Percentiles rank a stretch among this genome's conserved stretches.
Conservation (phyloP, 306 rosid species). For the Inga leiocalycina region DNA sequence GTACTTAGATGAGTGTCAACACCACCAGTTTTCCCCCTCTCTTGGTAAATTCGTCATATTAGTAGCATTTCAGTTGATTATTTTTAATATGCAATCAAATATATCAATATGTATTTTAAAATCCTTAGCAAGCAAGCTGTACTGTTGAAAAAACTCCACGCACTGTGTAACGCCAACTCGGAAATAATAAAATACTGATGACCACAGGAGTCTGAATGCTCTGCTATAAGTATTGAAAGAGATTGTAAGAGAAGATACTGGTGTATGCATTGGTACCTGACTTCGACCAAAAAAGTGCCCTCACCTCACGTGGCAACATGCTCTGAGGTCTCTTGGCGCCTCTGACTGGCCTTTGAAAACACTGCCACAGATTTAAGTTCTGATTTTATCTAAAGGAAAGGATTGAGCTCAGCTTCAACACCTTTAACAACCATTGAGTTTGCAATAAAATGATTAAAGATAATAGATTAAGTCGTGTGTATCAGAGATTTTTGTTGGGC, state of each 20-base stretch:
- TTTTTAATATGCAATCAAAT: background rate
- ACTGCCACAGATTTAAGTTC: constrained; percentile 5
- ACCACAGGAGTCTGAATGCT: background rate
- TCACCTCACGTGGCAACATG: background rate
- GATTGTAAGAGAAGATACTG: background rate
- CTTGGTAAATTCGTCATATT: background rate
- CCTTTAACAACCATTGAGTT: background rate
- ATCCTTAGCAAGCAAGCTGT: background rate
- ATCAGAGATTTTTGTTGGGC: background rate
- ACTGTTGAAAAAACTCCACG: background rate
- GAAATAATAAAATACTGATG: background rate
- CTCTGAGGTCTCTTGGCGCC: background rate
- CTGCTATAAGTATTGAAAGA: background rate
- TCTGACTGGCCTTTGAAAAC: background rate
- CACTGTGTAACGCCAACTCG: background rate
- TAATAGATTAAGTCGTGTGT: background rate
- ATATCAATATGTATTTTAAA: too few relatives aligned
- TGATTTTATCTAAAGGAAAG: constrained; percentile 20
- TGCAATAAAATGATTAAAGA: constrained; percentile 2
- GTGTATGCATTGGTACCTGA: background rate
- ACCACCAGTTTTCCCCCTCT: background rate
- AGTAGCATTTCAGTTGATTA: background rate
- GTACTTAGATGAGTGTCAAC: background rate
- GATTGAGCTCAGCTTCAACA: background rate
- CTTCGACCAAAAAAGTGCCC: background rate